Evolutionary conservation across 2,329 filamentous ascomycete genomes (phyloP).

Genomic region (Penicillium crustosum): DNA sequence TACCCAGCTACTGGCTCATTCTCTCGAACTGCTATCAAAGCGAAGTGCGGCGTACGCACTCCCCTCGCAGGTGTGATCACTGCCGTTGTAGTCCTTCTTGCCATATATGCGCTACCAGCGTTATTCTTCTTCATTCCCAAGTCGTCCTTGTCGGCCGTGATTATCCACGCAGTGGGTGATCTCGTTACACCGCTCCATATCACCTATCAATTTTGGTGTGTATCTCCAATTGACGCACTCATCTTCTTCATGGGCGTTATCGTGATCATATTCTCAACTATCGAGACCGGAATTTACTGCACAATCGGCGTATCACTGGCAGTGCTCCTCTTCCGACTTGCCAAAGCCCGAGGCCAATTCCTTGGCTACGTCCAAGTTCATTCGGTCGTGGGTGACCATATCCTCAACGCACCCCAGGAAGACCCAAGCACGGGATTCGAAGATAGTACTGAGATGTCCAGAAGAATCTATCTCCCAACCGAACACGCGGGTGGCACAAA

Average conservation of each 20-base stretch:
- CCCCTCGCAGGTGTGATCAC: constrained; percentile 87
- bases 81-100: constrained; percentile 75
- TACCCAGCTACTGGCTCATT: constrained; percentile 92
- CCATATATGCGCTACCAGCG: constrained; percentile 78
- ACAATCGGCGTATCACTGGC: constrained; percentile 74
- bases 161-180: constrained; percentile 90
- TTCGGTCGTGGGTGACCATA: constrained; percentile 60
- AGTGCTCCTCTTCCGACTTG: constrained; percentile 73
- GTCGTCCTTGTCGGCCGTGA: constrained; percentile 75
- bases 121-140: constrained; percentile 91
- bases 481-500: constrained; percentile 84
- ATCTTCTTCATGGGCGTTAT: constrained; percentile 90
- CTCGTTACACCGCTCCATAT: constrained; percentile 83
- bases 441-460: neutral
- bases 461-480: constrained; percentile 72
- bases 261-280: constrained; percentile 78
- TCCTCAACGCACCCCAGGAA: neutral
- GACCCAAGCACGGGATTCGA: neutral
- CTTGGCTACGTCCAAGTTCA: constrained; percentile 66
- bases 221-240: constrained; percentile 81
- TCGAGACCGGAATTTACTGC: constrained; percentile 89
- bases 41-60: constrained; percentile 86
- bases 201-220: constrained; percentile 87
- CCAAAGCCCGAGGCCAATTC: constrained; percentile 76
- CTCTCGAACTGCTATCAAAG: constrained; percentile 89